Conservation (phyloP, 2,329 filamentous ascomycete genomes). For the Chaetomium strumarium region DNA sequence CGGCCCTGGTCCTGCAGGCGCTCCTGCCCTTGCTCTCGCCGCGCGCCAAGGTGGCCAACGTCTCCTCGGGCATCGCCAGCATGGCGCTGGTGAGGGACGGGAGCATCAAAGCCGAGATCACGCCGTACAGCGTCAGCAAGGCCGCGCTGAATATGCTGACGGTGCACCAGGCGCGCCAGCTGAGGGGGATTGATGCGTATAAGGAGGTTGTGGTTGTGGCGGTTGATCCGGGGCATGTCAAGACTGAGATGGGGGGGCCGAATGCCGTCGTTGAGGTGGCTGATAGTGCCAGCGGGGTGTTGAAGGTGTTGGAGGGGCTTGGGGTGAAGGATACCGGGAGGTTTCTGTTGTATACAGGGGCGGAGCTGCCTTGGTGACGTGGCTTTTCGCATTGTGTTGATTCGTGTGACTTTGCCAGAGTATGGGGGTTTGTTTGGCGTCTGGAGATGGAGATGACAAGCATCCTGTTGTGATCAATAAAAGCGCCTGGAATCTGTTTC, state of each 20-base stretch:
- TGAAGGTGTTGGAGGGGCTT: constrained; percentile 66
- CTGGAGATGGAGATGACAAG: no score
- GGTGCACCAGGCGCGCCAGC: constrained; percentile 21
- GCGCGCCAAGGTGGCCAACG: constrained; percentile 1
- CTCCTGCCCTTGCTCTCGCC: constrained; percentile 23
- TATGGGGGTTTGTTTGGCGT: no score
- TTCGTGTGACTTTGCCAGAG: no score
- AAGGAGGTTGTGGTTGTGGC: constrained; percentile 24
- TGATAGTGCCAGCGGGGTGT: constrained; percentile 23
- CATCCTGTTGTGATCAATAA: no score
- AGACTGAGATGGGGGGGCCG: constrained; percentile 29
- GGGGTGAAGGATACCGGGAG: constrained; percentile 44
- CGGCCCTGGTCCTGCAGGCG: constrained; percentile 36
- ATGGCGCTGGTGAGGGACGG: not conserved
- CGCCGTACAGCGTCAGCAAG: constrained; percentile 30
- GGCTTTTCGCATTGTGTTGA: no score
- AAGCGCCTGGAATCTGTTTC: no score
- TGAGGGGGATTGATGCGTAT: constrained; percentile 10
- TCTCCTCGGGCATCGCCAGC: constrained; percentile 11
- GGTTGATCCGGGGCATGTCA: constrained; percentile 30
- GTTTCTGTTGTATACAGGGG: constrained; percentile 20
- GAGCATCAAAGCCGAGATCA: not conserved
- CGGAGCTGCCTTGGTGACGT: constrained; percentile 19
- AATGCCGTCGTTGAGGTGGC: constrained; percentile 23
- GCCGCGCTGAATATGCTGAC: constrained; percentile 30